Percentiles rank a stretch among this genome's conserved stretches.
Conservation (phyloP, 2,329 filamentous ascomycete species). For the Curvularia lunata region DNA sequence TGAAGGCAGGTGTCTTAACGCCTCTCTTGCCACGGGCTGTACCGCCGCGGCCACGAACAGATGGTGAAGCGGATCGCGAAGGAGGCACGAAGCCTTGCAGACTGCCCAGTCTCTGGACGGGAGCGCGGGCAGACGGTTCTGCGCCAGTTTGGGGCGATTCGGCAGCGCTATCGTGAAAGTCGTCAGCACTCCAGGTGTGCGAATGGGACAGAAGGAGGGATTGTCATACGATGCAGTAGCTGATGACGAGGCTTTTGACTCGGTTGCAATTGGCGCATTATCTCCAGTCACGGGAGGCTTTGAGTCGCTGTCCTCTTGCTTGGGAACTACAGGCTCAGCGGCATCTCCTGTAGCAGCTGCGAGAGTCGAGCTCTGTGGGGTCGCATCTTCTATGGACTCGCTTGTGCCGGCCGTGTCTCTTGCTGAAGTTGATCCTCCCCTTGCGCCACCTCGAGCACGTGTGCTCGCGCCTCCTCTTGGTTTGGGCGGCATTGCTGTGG, state of each 20-base stretch:
- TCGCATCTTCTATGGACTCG: slow-evolving; percentile 23
- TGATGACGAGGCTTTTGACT: slow-evolving; percentile 21
- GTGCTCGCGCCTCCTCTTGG: slow-evolving; percentile 32
- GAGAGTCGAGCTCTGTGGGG: slow-evolving; percentile 24
- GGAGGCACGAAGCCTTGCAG: slow-evolving; percentile 37
- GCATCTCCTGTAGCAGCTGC: slow-evolving; percentile 15
- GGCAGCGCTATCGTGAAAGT: slow-evolving; percentile 15
- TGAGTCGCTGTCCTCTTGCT: slow-evolving; percentile 29
- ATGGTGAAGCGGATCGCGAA: slow-evolving; percentile 41
- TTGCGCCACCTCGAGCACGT: slow-evolving; percentile 30
- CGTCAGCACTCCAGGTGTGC: slow-evolving; percentile 4
- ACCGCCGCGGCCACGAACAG: slow-evolving; percentile 35
- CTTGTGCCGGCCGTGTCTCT: slow-evolving; percentile 17
- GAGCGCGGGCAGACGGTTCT: slow-evolving; percentile 29
- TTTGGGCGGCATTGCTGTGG: slow-evolving; percentile 42
- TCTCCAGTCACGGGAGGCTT: slow-evolving; percentile 23
- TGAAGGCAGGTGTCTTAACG: slow-evolving; percentile 50
- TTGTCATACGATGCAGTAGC: slow-evolving; percentile 21
- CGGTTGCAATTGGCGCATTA: slow-evolving; percentile 19
- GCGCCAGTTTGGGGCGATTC: slow-evolving; percentile 26
- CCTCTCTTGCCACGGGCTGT: slow-evolving; percentile 38
- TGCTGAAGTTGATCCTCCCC: slow-evolving; percentile 27
- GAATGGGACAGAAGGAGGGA: no score
- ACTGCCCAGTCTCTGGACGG: slow-evolving; percentile 38
- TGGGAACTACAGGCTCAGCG: slow-evolving; percentile 22